phyloP scores from a whole-genome alignment of 805 yeast genomes.

The Suhomyces sp. region DNA sequence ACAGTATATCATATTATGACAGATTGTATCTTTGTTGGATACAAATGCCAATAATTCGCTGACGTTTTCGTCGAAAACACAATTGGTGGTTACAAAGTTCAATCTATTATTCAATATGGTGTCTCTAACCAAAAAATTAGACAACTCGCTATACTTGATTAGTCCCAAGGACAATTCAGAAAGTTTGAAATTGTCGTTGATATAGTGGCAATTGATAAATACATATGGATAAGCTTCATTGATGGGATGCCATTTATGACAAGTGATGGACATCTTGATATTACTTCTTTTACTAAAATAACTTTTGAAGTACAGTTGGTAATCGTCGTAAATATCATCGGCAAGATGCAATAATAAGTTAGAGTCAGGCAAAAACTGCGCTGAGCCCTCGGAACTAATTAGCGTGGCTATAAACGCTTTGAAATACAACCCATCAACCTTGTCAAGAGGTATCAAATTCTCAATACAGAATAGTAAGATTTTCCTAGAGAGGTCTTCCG shows the following conservation, averaged over 20 bases:
- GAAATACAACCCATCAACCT: constrained; percentile 13
- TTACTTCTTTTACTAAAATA: constrained; percentile 11
- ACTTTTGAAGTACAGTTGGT: constrained; percentile 16
- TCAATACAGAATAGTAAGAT: constrained; percentile 17
- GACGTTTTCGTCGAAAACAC: constrained; percentile 14
- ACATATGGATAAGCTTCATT: constrained; percentile 11
- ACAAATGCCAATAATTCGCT: constrained; percentile 16
- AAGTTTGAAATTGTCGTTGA: constrained; percentile 13
- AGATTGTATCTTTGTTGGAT: constrained; percentile 6
- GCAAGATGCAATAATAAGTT: constrained; percentile 15
- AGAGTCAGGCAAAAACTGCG: constrained; percentile 13
- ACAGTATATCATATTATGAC: constrained; percentile 14
- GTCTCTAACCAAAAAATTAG: not conserved
- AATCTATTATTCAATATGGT: constrained; percentile 14
- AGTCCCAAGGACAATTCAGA: constrained; percentile 22
- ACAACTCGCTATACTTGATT: constrained; percentile 11
- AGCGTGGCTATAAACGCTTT: constrained; percentile 10
- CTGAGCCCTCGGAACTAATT: not conserved
- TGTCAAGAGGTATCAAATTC: constrained; percentile 20
- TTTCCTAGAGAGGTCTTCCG: constrained; percentile 2
- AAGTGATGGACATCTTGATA: constrained; percentile 15
- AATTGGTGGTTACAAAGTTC: constrained; percentile 20
- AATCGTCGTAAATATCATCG: constrained; percentile 18
- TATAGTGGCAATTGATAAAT: constrained; percentile 18
- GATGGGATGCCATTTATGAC: constrained; percentile 19